A percentile compares a stretch with the other conserved stretches of the same genome.
Evolutionary conservation across 805 yeast species (phyloP).

Genomic region (Lipomyces oligophaga): DNA sequence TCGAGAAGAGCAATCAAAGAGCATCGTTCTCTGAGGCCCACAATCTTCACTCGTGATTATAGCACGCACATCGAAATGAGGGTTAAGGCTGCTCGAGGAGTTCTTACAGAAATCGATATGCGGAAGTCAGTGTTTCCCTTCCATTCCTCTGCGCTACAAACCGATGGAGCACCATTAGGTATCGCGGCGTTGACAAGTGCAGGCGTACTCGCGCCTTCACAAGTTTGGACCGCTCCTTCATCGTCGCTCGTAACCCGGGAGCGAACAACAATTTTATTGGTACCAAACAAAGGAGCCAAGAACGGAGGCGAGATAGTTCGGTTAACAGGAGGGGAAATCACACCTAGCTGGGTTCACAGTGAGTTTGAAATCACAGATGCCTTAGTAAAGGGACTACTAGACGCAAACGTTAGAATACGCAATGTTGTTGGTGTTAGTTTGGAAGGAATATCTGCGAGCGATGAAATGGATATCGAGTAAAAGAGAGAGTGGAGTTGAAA

Average conservation of each 20-base stretch:
- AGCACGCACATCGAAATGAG: conserved; percentile 48
- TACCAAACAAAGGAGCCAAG: conserved; percentile 40
- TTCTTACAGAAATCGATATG: conserved; percentile 67
- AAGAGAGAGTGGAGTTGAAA: no score
- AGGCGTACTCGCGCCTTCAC: conserved; percentile 13
- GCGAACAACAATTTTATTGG: conserved; percentile 66
- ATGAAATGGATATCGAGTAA: no score
- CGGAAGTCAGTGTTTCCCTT: conserved; percentile 85
- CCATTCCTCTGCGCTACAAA: conserved; percentile 41
- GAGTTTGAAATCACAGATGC: conserved; percentile 55
- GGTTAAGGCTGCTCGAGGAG: conserved; percentile 65
- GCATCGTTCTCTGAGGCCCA: conserved; percentile 45
- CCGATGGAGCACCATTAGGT: conserved; percentile 24
- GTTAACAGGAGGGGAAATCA: conserved; percentile 73
- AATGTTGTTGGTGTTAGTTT: conserved; percentile 9
- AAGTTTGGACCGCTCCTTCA: conserved; percentile 36
- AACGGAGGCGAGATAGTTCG: conserved; percentile 58
- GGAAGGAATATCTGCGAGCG: no score
- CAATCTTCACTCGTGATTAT: conserved; percentile 79
- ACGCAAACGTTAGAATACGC: neutral
- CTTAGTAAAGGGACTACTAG: conserved; percentile 31
- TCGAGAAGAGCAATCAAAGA: conserved; percentile 36
- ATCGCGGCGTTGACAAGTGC: conserved; percentile 15
- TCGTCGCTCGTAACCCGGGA: conserved; percentile 70
- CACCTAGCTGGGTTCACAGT: conserved; percentile 88